Base-by-base conservation (phyloP, 768 basidiomycete species). In the Phlegmacium glaucopus region DNA sequence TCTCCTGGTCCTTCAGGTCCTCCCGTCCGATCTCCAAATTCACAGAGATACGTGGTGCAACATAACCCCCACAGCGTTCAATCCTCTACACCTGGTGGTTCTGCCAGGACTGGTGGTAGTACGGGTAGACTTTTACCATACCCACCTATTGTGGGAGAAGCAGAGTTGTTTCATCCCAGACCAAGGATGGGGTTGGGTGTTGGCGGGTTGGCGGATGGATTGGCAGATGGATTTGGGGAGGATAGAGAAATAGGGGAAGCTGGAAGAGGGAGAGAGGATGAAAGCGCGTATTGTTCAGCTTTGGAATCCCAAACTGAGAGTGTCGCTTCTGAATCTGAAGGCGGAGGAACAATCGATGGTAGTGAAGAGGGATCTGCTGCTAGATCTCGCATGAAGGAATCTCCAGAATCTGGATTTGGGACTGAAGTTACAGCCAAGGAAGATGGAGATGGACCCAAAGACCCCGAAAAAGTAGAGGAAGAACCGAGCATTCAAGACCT, bases 401-500 rank as follows among this genome's bases (percentile, higher is more conserved):
- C n/a, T n/a, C n/a, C n/a, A n/a, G 22, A 22, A 22, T 5, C 5
- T 22, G 22, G 22, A 22, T 22, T 22, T 22, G 22, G 22, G 22
- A 22, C 22, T 22, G 22, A 22, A 22, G 22, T 5, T 22, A 22
- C 22, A 22, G 22, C 3, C 2, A 22, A 22, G 22, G 5, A 22
- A 22, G 22, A 22, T 22, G n/a, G n/a, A n/a, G n/a, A n/a, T n/a
- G n/a, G n/a, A n/a, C n/a, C n/a, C n/a, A n/a, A 44, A 42, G 36
- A 29, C 27, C 32, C 25, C 39, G 44, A 42, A n/a, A 42, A 42
- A 7, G 53, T n/a, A 4, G 50, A 53, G 9, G 55, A 57, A 17
- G 58, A 61, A 45, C 45, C 39, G 36, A 61, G 45, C 29, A 43
- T 63, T 2, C 54, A 58, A 15, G 54, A 61, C 17, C 57, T 63